Base-by-base conservation (phyloP, 768 basidiomycete genomes). In the Aureoboletus auriporus region DNA sequence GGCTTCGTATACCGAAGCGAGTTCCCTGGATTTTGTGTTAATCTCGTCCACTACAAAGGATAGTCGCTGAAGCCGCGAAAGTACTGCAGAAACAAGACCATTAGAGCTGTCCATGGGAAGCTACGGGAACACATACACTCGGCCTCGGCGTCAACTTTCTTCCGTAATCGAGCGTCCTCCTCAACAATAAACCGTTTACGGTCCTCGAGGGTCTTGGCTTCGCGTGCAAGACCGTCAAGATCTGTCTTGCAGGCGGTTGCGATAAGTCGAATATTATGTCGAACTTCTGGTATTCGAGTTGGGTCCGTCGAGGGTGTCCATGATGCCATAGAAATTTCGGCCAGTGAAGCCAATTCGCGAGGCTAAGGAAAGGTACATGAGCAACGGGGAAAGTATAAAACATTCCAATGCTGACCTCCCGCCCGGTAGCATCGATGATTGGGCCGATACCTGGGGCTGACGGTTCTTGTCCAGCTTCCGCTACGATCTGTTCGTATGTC, bases 401-500 rank as follows among this genome's bases (percentile, higher is more conserved):
- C 33, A 38, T 40, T 39, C 48, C 29, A 10, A 9, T 20, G 76
- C 87, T 49, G 65, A 94, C 93, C 54, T 89, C 89, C 47, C 90
- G 89, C 26, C 96, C 93, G 16, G 92, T 88, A 14, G 94, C 91
- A 68, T 99, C 96, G 49, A 97, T 90, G 34, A 99, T 93, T 59
- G 86, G 82, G 3, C 93, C 96, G 41, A 93, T 64, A 7, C 83
- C 81, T 2, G 80, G 59, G 3, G 70, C 57, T 8, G 75, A 58
- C 0, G 71, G 66, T 31, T 84, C 80, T 51, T 82, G 75, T 0
- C 86, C 90, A 20, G 90, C 84, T 63, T 95, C 93, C 3, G 89
- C 86, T 44, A 99, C 65, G 46, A 98, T 90, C 68, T 99, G 82
- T 67, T 99, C 96, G 63, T 97, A 99, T 0, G 93, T 93, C 76